Evolutionary conservation across 768 basidiomycete species (phyloP).

Genomic region (Boletus rubroflammeus): DNA sequence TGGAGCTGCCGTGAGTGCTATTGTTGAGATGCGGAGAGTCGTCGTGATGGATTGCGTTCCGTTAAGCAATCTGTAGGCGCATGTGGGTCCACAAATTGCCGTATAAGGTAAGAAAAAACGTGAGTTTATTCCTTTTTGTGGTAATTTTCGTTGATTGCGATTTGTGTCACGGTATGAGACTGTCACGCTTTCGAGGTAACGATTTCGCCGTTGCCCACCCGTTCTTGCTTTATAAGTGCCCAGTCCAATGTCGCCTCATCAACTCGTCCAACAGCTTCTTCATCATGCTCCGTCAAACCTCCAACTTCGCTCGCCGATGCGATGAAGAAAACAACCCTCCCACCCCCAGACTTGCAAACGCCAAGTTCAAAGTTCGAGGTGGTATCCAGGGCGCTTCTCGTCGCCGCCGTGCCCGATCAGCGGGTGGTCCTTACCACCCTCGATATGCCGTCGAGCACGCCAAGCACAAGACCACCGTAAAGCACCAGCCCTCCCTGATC

Average conservation of each 20-base stretch:
- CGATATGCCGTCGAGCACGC: slow-evolving; percentile 39
- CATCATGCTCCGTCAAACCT: slow-evolving; percentile 27
- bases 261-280: neutral
- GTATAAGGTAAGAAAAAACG: slow-evolving; percentile 10
- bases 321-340: slow-evolving; percentile 37
- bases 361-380: slow-evolving; percentile 21
- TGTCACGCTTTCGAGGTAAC: slow-evolving; percentile 22
- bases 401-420: slow-evolving; percentile 39
- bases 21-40: slow-evolving; percentile 1
- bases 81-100: slow-evolving; percentile 33
- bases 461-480: slow-evolving; percentile 30
- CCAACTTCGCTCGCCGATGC: slow-evolving; percentile 20
- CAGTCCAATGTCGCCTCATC: slow-evolving; percentile 2
- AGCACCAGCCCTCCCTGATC: slow-evolving; percentile 17
- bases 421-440: slow-evolving; percentile 27
- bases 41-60: slow-evolving; percentile 26
- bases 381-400: slow-evolving; percentile 34
- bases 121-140: slow-evolving; percentile 6
- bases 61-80: slow-evolving; percentile 13
- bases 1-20: neutral
- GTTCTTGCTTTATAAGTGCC: slow-evolving; percentile 25
- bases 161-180: slow-evolving; percentile 27
- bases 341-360: neutral
- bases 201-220: slow-evolving; percentile 6
- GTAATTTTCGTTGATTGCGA: slow-evolving; percentile 31